Evolutionary conservation across 192 early-diverging fungal genomes (phyloP).

Genomic region (Mortierella hygrophila): DNA sequence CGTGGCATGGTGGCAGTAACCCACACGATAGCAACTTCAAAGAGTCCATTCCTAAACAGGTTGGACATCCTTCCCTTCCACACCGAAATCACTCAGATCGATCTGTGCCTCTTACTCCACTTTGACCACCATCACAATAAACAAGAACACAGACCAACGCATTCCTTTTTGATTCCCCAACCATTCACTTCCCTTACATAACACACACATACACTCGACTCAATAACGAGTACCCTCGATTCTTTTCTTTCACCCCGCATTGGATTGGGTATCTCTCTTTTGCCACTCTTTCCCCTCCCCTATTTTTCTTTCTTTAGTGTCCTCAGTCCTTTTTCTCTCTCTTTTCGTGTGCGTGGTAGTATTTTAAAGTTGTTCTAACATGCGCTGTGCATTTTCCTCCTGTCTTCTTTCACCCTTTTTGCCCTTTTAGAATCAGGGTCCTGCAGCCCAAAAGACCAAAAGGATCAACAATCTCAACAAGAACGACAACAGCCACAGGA

Average conservation of each 20-base stretch:
- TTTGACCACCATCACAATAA: neutral
- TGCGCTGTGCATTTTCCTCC: constrained; percentile 5
- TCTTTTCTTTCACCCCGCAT: neutral
- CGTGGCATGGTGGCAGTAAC: neutral
- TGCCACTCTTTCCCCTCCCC: neutral
- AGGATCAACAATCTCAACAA: neutral
- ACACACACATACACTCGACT: neutral
- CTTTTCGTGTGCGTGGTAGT: neutral
- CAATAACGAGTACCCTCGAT: neutral
- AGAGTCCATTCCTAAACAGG: neutral
- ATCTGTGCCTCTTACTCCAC: neutral
- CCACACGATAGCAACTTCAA: neutral
- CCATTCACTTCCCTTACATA: neutral
- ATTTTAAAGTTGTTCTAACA: constrained; percentile 19
- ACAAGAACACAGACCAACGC: neutral
- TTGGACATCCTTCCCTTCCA: neutral
- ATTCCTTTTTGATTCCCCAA: neutral
- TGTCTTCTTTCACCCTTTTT: neutral
- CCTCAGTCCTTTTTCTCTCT: neutral
- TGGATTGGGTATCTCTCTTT: neutral
- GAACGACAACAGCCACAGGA: neutral
- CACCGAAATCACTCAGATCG: neutral
- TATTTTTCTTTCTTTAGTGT: neutral
- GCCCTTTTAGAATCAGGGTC: constrained; percentile 17
- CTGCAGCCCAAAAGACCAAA: constrained; percentile 10